Base-by-base conservation (phyloP, 2,329 filamentous ascomycete genomes). In the Arachnopeziza araneosa region DNA sequence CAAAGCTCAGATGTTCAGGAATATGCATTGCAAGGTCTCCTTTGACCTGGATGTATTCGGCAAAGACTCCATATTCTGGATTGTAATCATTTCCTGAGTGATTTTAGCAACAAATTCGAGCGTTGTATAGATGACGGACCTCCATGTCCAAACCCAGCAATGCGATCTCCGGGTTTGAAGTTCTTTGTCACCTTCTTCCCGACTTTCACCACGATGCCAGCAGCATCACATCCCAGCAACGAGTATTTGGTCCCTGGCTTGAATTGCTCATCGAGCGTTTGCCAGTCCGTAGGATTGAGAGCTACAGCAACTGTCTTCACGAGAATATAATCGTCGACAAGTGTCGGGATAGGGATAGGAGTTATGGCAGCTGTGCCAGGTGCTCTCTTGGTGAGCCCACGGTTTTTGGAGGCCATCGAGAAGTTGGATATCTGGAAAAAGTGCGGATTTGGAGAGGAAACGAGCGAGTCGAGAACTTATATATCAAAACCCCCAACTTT, bases 1-100 rank as follows among this genome's bases (percentile, higher is more conserved):
- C 76, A 59, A 78, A 74, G 52, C 67, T 76, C 24, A 81, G 48
- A 22, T 69, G 68, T 4, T 76, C 73, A 0, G 80, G 80, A 19
- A 78, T 75, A 55, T 74, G 74, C 51, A 78, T 68, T 30, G 74
- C 70, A 1, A 78, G 23, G 52, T 76, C 74, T 0, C 71, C 76
- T 64, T 76, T 76, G 1, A 66, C 57, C 3, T 63, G n/a, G 44
- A 67, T 57, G 30, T 66, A 66, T 19, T 68, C 58, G 9, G 66
- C 67, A 50, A 68, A 70, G 9, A 61, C 50, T 44, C 68, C 69
- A 54, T 66, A 58, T 53, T 67, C 59, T 3, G 61, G 63, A 21
- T 70, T 56, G 19, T 60, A 49, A 24, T 59, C 57, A 26, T 65
- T 65, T 4, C 52, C 61, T 67, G 26, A 2, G 22, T 9, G 22